Base-by-base conservation (phyloP, 208 protist species). In the Crithidia thermophila region DNA sequence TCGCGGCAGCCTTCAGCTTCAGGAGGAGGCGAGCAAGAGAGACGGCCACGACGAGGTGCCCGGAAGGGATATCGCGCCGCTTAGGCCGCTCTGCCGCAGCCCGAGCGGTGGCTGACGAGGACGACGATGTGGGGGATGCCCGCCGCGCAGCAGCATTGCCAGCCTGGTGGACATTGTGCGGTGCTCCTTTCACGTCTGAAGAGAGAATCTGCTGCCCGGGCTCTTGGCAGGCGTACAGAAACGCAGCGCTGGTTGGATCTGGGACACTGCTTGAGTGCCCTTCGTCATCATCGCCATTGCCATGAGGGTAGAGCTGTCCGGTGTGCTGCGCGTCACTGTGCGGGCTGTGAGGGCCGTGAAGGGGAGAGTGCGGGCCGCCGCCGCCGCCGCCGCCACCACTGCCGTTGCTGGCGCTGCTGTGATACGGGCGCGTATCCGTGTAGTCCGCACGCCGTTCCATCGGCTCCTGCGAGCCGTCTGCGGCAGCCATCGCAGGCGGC, bases 21-120 rank as follows among this genome's bases (percentile, higher is more conserved):
- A 46, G 16, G 34, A 68, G 18, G 31, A 76, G 42, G 23, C 53
- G 62, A 10, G 63, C 56, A 4, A 70, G 10, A 23, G 55, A 50
- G 20, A 58, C 21, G 34, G 70, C 62, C 16, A 65, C 57, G 31
- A 45, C 52, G 42, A 43, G 45, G 51, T 56, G 42, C 3, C 42
- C 68, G 27, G 67, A 60, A 7, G 47, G 37, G 20, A 51, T 42
- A 10, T 58, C 47, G 25, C 16, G 13, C 0, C 47, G 55, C 40
- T 36, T 28, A 9, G 9, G 21, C 23, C 45, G 9, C 23, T 60
- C 13, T 5, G n/a, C 11, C 10, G 14, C 18, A 20, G 18, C 58
- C 34, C 43, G 8, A 3, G 37, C 14, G 31, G 21, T 42, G 36
- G 53, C 31, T 42, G 34, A 16, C 25, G 28, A 56, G 21, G 36